Percentiles rank a stretch among this genome's conserved stretches.
Evolutionary conservation across 345 rosid species (phyloP).

Genomic region (Carallia pectinifolia): DNA sequence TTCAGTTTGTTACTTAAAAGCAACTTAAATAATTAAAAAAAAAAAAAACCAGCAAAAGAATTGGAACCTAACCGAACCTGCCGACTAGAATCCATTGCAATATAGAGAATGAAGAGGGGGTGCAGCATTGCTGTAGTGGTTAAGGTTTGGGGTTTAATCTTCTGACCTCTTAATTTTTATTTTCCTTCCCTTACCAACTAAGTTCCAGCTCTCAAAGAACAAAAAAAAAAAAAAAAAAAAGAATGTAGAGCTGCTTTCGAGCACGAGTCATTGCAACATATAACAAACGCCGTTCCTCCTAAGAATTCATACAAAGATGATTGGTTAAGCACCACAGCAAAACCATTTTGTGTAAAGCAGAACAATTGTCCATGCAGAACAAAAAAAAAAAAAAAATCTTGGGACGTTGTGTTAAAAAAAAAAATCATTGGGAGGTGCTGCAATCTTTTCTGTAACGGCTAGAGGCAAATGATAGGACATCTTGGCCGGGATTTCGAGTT

Average conservation of each 20-base stretch:
- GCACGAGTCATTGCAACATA: conserved; percentile 99
- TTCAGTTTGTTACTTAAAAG: conserved; percentile 24
- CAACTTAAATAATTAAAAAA: not conserved
- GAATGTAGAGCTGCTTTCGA: conserved; percentile 48
- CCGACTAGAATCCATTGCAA: conserved; percentile 81
- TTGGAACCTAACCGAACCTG: conserved; percentile 55
- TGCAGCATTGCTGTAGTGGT: no score
- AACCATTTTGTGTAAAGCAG: not conserved
- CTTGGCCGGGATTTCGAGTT: no score
- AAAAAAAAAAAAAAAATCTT: not conserved
- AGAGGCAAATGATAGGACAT: no score
- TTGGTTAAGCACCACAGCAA: conserved; percentile 8
- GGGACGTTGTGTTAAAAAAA: no score
- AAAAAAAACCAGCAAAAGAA: conserved; percentile 13
- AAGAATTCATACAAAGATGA: conserved; percentile 21
- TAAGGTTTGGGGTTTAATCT: no score
- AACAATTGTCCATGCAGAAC: not conserved
- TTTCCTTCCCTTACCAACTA: no score
- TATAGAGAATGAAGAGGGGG: conserved; percentile 54
- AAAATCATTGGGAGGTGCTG: no score
- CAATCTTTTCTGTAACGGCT: no score
- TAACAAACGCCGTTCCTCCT: conserved; percentile 91
- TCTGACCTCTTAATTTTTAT: no score
- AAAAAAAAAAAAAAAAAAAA: no score
- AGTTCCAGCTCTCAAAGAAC: no score